These are phyloP conservation scores for Serendipita sp. DNA, from an alignment of 1,284 basidiomycete genomes.

Conservation along the genomic window DNA sequence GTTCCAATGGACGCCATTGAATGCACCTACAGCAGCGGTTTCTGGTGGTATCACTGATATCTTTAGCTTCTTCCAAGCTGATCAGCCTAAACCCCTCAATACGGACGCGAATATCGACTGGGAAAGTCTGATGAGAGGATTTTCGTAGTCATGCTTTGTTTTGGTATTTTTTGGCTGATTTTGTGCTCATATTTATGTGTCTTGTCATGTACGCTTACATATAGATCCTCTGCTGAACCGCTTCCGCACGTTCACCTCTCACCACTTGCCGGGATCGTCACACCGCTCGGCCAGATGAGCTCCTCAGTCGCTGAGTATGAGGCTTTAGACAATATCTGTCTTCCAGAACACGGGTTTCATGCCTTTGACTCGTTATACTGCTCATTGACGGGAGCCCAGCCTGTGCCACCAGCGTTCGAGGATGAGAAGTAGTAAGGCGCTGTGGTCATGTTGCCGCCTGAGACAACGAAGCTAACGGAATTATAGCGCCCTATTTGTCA, in stretches of 20 bases:
- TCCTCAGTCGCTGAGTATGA: constrained; percentile 12
- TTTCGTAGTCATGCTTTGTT: too few relatives aligned
- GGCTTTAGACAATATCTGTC: constrained; percentile 35
- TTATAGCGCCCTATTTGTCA: constrained; percentile 83
- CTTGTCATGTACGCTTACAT: not conserved
- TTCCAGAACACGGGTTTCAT: constrained; percentile 58
- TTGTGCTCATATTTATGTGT: not conserved
- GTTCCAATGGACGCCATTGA: not conserved
- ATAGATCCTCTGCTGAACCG: not conserved
- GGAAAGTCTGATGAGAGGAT: not conserved
- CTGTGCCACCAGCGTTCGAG: constrained; percentile 42
- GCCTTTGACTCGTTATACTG: constrained; percentile 71
- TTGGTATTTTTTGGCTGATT: not conserved
- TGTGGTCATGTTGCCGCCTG: not conserved
- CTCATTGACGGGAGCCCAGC: constrained; percentile 38
- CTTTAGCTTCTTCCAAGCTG: not conserved
- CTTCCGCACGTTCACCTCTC: not conserved
- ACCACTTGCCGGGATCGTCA: not conserved
- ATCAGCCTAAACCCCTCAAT: not conserved
- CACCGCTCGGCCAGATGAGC: not conserved
- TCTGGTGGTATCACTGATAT: not conserved
- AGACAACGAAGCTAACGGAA: not conserved
- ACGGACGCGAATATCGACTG: not conserved
- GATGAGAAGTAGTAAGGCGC: constrained; percentile 51
- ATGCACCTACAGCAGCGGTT: not conserved